Conservation (phyloP, 495 filamentous ascomycete genomes). For the Opeltia flavorubescens region DNA sequence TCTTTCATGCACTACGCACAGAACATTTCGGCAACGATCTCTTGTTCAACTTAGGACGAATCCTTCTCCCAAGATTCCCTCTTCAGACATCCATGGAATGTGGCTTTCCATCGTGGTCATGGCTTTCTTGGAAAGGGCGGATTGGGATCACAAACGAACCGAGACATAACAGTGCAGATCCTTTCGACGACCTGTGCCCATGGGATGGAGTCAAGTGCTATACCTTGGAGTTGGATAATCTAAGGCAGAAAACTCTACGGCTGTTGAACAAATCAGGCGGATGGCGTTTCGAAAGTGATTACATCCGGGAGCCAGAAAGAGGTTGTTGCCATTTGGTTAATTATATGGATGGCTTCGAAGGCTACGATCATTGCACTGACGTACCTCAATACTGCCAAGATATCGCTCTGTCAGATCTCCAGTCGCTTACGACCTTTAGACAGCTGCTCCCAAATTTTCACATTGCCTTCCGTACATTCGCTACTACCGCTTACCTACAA, state of each 20-base stretch:
- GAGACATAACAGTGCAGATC: neutral
- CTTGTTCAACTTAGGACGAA: neutral
- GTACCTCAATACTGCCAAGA: neutral
- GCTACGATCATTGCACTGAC: neutral
- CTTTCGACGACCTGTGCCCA: neutral
- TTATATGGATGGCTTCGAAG: too few relatives aligned
- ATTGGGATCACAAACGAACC: neutral
- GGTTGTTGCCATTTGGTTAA: neutral
- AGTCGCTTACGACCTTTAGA: neutral
- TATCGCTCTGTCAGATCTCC: neutral
- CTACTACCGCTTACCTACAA: neutral
- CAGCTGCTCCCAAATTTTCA: neutral
- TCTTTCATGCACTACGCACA: neutral
- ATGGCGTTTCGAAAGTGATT: neutral
- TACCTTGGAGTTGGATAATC: neutral
- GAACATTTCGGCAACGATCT: neutral
- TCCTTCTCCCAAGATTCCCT: neutral
- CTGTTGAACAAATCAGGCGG: neutral
- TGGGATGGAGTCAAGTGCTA: neutral
- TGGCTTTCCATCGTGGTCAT: neutral
- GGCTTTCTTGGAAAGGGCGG: neutral
- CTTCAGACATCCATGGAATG: neutral
- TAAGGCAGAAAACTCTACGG: neutral
- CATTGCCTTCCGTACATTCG: neutral
- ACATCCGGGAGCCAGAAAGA: neutral